Evolutionary conservation across 345 rosid genomes (phyloP), one percentile per base, ranked within the genome.

Genomic region (Brassica incana): DNA sequence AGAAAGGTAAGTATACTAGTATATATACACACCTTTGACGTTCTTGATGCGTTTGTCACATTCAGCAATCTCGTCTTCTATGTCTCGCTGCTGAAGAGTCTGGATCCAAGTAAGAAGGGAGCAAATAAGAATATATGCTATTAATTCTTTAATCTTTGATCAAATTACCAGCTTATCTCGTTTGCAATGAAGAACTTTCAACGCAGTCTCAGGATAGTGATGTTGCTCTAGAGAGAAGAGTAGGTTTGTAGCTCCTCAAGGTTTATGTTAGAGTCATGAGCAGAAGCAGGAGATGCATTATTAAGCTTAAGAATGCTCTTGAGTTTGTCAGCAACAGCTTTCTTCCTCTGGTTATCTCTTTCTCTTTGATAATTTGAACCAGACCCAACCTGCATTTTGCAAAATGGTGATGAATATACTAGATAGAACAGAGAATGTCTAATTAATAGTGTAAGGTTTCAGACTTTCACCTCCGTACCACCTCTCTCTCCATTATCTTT

Each of bases 101-200:
- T 94, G 92, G 74, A 86, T 48, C 35, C 63, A 74, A 20, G 73
- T 32, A 30, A 33, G 56, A 48, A 45, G 76, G 63, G 69, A 16
- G 18, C 18, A 43, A n/a, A n/a, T n/a, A n/a, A n/a, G n/a, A n/a
- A n/a, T n/a, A n/a, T n/a, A n/a, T n/a, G n/a, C n/a, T n/a, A n/a
- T n/a, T n/a, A n/a, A n/a, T n/a, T n/a, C n/a, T n/a, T n/a, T n/a
- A n/a, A n/a, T n/a, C n/a, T n/a, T n/a, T n/a, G n/a, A n/a, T n/a
- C n/a, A n/a, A n/a, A n/a, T n/a, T 90, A 93, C 97, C 94, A 89
- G 78, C 70, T 83, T 82, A 81, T 90, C 90, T 80, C 92, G 91
- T 78, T 85, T 87, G 29, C 85, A 78, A 62, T 79, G 85, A 61
- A 87, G 84, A 78, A 86, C 76, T 65, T 70, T 82, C 75, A 84